Evolutionary conservation across 768 basidiomycete species (phyloP).

Genomic region (Ramaria rubella): DNA sequence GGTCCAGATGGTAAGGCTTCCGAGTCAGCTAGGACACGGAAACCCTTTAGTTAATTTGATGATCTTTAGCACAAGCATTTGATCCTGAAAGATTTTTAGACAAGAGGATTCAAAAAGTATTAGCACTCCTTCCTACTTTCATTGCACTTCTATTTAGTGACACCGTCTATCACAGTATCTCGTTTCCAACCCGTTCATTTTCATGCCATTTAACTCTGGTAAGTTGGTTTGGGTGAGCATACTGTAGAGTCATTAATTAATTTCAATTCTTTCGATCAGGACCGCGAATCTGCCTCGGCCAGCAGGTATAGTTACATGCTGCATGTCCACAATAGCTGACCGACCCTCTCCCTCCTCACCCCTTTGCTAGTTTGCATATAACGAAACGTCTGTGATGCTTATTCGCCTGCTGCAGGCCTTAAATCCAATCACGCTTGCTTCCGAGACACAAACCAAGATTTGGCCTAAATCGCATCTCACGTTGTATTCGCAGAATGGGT

Average conservation of each 20-base stretch:
- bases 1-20: constrained; percentile 44
- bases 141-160: not conserved
- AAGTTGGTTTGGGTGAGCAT: not conserved
- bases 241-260: not conserved
- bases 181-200: constrained; percentile 58
- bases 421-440: constrained; percentile 34
- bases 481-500: constrained; percentile 34
- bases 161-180: constrained; percentile 30
- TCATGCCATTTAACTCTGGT: constrained; percentile 60
- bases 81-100: constrained; percentile 60
- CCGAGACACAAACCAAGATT: constrained; percentile 31
- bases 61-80: not conserved
- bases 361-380: constrained; percentile 58
- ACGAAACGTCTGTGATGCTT: constrained; percentile 49
- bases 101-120: constrained; percentile 37
- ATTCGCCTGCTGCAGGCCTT: constrained; percentile 46
- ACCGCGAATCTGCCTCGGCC: constrained; percentile 56
- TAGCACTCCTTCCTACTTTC: too few relatives aligned
- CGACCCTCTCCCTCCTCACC: not conserved
- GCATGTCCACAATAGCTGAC: not conserved
- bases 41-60: not conserved
- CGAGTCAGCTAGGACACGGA: not conserved
- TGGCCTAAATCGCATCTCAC: constrained; percentile 49
- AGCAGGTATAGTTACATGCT: constrained; percentile 26
- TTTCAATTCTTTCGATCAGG: constrained; percentile 19